These are phyloP conservation scores for Russula compacta DNA, from an alignment of 768 basidiomycete species.

Conservation along the genomic window DNA sequence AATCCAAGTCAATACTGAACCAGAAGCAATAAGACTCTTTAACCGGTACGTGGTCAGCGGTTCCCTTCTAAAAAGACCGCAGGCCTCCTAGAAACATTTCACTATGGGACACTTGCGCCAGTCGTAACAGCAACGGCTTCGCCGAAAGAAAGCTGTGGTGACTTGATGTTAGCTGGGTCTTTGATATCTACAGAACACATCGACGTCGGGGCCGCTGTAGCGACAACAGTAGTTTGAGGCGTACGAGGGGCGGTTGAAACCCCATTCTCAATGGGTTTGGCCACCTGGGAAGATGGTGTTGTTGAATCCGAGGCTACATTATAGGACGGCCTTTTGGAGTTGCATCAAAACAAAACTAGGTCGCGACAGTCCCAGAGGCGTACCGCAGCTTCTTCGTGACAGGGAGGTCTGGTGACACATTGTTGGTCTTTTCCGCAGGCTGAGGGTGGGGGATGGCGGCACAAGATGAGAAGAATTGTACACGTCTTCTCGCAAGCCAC, in stretches of 20 bases:
- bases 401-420: slow-evolving; percentile 18
- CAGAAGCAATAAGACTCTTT: slow-evolving; percentile 16
- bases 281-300: neutral
- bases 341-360: slow-evolving; percentile 11
- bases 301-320: slow-evolving; percentile 7
- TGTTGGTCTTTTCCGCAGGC: slow-evolving; percentile 14
- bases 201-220: slow-evolving; percentile 25
- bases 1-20: slow-evolving; percentile 19
- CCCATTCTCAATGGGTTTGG: slow-evolving; percentile 15
- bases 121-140: slow-evolving; percentile 52
- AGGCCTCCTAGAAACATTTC: neutral
- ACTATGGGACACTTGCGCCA: slow-evolving; percentile 29
- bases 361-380: slow-evolving; percentile 8
- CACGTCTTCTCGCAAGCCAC: slow-evolving; percentile 19
- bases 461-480: neutral
- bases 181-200: slow-evolving; percentile 32
- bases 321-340: slow-evolving; percentile 17
- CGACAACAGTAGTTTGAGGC: slow-evolving; percentile 32
- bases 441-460: neutral
- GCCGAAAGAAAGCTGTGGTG: slow-evolving; percentile 44
- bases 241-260: slow-evolving; percentile 19
- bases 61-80: slow-evolving; percentile 3
- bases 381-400: slow-evolving; percentile 20
- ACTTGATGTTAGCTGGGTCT: slow-evolving; percentile 42
- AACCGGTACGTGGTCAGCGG: slow-evolving; percentile 6